Evolutionary conservation across 306 rosid genomes (phyloP).

Genomic region (Vigna trinervia): DNA sequence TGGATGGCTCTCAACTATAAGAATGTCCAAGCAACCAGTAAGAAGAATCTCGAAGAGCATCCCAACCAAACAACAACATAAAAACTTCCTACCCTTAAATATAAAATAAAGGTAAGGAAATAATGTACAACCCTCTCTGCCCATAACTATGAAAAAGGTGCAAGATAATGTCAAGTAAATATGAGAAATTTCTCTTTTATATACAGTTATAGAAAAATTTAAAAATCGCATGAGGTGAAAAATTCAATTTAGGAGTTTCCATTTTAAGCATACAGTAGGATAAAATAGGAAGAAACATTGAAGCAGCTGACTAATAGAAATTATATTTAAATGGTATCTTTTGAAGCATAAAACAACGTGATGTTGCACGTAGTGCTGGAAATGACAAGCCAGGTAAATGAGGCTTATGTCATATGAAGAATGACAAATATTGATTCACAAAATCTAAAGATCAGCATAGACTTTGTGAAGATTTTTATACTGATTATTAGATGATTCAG

Average conservation of each 20-base stretch:
- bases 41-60: constrained; percentile 32
- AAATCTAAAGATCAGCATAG: constrained; percentile 27
- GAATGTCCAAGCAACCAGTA: constrained; percentile 34
- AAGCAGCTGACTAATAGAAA: constrained; percentile 8
- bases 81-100: background rate
- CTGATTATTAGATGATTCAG: constrained; percentile 33
- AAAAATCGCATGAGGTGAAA: background rate
- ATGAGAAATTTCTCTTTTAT: constrained; percentile 18
- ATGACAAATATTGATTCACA: constrained; percentile 19
- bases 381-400: constrained; percentile 15
- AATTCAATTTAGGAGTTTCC: background rate
- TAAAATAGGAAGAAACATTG: constrained; percentile 4
- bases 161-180: background rate
- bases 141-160: constrained; percentile 10
- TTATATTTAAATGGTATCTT: constrained; percentile 11
- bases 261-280: background rate
- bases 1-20: constrained; percentile 20
- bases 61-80: background rate
- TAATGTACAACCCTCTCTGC: constrained; percentile 12
- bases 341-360: constrained; percentile 1
- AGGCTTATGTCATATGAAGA: constrained; percentile 21
- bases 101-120: background rate
- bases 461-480: constrained; percentile 30
- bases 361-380: constrained; percentile 12
- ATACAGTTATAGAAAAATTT: constrained; percentile 9